phyloP scores from a whole-genome alignment of 345 rosid species.

The Noccaea caerulescens region DNA sequence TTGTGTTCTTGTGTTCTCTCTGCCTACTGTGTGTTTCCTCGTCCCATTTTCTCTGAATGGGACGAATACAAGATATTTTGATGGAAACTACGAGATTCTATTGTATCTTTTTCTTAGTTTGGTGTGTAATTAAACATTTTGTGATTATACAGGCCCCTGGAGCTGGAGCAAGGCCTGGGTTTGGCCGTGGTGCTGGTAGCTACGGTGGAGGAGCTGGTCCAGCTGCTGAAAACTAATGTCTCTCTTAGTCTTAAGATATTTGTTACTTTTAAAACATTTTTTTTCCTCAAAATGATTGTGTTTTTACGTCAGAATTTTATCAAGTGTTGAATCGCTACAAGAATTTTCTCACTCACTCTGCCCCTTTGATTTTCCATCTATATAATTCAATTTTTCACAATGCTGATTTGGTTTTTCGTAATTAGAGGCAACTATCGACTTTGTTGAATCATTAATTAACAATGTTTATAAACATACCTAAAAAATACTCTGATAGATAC shows the following conservation, averaged over 20 bases:
- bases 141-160: slow-evolving; percentile 56
- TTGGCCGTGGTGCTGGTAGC: slow-evolving; percentile 78
- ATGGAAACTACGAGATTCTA: neutral
- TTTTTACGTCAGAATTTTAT: slow-evolving; percentile 13
- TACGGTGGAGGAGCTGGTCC: slow-evolving; percentile 54
- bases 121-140: neutral
- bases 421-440: too few relatives aligned
- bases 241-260: slow-evolving; percentile 12
- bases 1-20: neutral
- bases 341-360: too few relatives aligned
- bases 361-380: neutral
- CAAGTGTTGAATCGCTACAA: neutral
- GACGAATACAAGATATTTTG: neutral
- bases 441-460: too few relatives aligned
- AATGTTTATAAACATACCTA: too few relatives aligned
- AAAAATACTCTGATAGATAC: too few relatives aligned
- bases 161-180: slow-evolving; percentile 70
- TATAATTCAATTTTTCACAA: neutral
- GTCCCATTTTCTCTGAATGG: neutral
- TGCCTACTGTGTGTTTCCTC: neutral
- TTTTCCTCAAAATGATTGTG: slow-evolving; percentile 27
- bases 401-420: neutral
- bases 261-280: slow-evolving; percentile 7
- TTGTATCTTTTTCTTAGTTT: neutral
- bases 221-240: slow-evolving; percentile 41